Evolutionary conservation across 73 alveolate species (phyloP), one percentile per base, ranked within the genome.

Genomic region (Paramecium sonneborni): DNA sequence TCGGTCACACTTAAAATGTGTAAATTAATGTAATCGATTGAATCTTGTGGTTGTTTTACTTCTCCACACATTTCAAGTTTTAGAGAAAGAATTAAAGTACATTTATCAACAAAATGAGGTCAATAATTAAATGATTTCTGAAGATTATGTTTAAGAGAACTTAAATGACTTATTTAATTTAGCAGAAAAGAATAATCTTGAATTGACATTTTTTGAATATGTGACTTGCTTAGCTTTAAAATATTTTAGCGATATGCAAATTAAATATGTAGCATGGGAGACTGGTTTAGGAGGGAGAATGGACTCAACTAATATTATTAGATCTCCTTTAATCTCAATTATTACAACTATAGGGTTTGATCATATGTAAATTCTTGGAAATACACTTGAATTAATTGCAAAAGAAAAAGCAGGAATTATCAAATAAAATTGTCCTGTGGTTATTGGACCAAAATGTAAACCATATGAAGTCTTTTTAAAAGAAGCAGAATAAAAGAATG

Each of bases 201-300:
- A 92, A 44, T 56, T 93, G 18, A 62, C 94, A 15, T 84, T 89
- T n/a, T 94, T 94, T 56, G 97, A 94, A 76, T 62, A 43, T 56
- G 79, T 92, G 41, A 96, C 98, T 9, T 62, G 88, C 74, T 62
- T 97, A 89, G 97, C 95, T 7, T n/a, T 97, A 55, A 76, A 91
- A 48, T 82, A 93, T 34, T 97, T 93, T 92, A 74, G 84, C 57
- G 95, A 93, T 35, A 48, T 70, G 55, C 26, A 96, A 24, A 96
- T 95, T 9, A 98, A 96, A 76, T 96, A 72, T 43, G 99, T 96
- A 4, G 96, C 96, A 30, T 34, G 95, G 58, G 99, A 97, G 70
- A 91, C 96, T 44, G 99, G 99, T 0, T 37, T 97, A 68, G 99
- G 99, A 26, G 99, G 99, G 11, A 57, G 96, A 70, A 94, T 93